Evolutionary conservation across 1,139 yeast genomes (phyloP), one percentile per base, ranked within the genome.

Genomic region (Pichia sp.): DNA sequence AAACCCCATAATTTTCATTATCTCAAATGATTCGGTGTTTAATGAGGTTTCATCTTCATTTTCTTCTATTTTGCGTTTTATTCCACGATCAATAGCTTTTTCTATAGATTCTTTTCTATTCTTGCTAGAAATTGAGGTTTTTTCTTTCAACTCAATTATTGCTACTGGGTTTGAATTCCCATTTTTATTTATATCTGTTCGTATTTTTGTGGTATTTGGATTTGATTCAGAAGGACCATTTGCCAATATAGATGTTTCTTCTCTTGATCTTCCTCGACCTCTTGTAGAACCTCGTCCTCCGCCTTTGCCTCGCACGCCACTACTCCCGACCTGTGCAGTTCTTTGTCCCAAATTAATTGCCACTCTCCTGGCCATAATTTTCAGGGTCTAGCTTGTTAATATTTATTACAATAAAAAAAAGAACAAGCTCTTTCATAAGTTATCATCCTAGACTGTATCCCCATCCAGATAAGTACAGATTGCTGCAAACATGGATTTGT

Each of bases 1-100:
- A 52, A 80, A 80, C 4, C 91, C 93, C 86, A 82, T 79, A 52
- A 80, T 46, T 34, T 66, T 59, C 41, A 64, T 57, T 62, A 64
- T 57, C 29, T 60, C 64, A 33, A 9, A 2, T 11, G 10, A 19
- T 14, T 10, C 26, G 6, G 5, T 16, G 5, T 18, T 18, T 16
- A 6, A 18, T 29, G 10, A n/a, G 16, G 5, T 14, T 9, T 14
- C 33, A 6, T 28, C 35, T 11, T 31, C 31, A 15, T 19, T 9
- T 15, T 27, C 37, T 2, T 14, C 24, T 3, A 27, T 20, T n/a
- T n/a, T 26, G 4, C 31, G 29, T 20, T 29, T 29, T 26, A 9
- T 6, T 26, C 28, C 15, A 13, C 6, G 25, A 11, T 11, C 11
- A 8, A 11, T 23, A 9, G 25, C 25, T 9, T 11, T 23, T 8